These are phyloP conservation scores for Aspergillus spinulosporus DNA, from an alignment of 2,329 filamentous ascomycete genomes.

Conservation along the genomic window DNA sequence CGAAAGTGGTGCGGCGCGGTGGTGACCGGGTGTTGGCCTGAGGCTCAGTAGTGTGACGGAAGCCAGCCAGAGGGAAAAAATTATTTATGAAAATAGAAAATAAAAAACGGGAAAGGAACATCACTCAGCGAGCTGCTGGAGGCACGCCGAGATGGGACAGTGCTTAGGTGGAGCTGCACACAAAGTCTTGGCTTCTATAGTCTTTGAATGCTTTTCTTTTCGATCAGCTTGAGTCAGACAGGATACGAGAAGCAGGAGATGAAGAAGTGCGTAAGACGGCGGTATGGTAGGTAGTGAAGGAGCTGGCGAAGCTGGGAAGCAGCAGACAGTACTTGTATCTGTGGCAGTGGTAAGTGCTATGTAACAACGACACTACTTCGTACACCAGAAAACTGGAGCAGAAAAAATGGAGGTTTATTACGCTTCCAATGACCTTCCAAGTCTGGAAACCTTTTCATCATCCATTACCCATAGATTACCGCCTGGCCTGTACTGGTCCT, in stretches of 20 bases:
- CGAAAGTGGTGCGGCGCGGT: constrained; percentile 19
- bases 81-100: not conserved
- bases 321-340: constrained; percentile 7
- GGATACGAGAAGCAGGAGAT: not conserved
- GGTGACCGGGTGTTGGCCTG: constrained; percentile 24
- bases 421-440: not conserved
- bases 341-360: not conserved
- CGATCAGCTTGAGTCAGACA: constrained; percentile 4
- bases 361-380: constrained; percentile 1
- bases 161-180: constrained; percentile 19
- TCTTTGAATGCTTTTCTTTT: constrained; percentile 8
- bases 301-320: not conserved
- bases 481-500: constrained; percentile 3
- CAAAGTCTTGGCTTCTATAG: constrained; percentile 21
- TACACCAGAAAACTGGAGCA: not conserved
- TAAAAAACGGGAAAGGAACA: constrained; percentile 12
- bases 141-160: constrained; percentile 21
- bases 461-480: constrained; percentile 9
- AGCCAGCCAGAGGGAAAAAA: constrained; percentile 13
- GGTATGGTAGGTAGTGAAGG: not conserved
- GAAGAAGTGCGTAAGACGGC: not conserved
- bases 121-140: constrained; percentile 21
- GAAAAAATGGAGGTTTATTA: constrained; percentile 2
- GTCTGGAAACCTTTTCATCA: constrained; percentile 10
- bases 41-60: constrained; percentile 29